phyloP scores from a whole-genome alignment of 1,284 basidiomycete species.

The Flammula alnicola region DNA sequence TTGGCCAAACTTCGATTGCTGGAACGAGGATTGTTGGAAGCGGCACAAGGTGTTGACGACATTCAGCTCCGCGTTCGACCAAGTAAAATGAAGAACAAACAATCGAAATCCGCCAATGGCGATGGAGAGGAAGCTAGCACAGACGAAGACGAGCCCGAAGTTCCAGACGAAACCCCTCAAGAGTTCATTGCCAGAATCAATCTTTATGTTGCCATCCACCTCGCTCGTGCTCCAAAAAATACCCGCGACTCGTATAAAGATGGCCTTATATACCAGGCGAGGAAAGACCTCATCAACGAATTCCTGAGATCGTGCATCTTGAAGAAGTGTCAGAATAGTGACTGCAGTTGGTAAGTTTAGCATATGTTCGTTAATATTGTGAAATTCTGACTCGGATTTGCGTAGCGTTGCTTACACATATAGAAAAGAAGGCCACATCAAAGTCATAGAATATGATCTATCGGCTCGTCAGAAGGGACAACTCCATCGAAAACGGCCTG shows the following conservation, averaged over 20 bases:
- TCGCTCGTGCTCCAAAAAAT: constrained; percentile 60
- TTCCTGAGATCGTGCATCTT: constrained; percentile 77
- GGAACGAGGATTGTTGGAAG: constrained; percentile 88
- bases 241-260: constrained; percentile 90
- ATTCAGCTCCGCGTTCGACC: constrained; percentile 44
- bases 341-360: constrained; percentile 80
- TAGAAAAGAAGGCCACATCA: constrained; percentile 93
- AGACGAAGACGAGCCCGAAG: constrained; percentile 33
- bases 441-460: constrained; percentile 94
- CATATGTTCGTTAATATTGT: constrained; percentile 3
- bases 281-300: constrained; percentile 84
- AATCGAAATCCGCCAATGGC: constrained; percentile 38
- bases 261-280: constrained; percentile 83
- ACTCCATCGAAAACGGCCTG: constrained; percentile 64
- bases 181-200: constrained; percentile 76
- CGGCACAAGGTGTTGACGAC: constrained; percentile 79
- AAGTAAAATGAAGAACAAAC: constrained; percentile 40
- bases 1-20: constrained; percentile 88
- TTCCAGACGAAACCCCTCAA: constrained; percentile 57
- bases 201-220: constrained; percentile 70
- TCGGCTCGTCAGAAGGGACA: constrained; percentile 78
- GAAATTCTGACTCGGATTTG: constrained; percentile 2
- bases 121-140: constrained; percentile 45
- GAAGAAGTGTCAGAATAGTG: constrained; percentile 76
- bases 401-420: constrained; percentile 83